phyloP scores from a whole-genome alignment of 2,329 filamentous ascomycete species.

The Paecilomyces variotii region DNA sequence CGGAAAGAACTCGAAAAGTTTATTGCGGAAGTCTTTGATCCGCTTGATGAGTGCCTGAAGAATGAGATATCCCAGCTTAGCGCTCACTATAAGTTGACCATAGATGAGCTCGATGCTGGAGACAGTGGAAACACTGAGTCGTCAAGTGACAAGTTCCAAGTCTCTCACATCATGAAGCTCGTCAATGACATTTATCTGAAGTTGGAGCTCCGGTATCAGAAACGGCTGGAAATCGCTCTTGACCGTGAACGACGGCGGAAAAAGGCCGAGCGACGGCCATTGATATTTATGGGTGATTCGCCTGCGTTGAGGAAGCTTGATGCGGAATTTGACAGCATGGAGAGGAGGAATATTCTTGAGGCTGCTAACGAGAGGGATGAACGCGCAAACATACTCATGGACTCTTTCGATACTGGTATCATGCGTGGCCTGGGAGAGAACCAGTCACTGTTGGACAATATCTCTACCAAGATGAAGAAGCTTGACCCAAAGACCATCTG shows the following conservation, averaged over 20 bases:
- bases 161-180: slow-evolving; percentile 38
- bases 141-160: slow-evolving; percentile 22
- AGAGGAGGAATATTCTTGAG: slow-evolving; percentile 43
- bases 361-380: slow-evolving; percentile 43
- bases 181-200: slow-evolving; percentile 39
- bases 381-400: slow-evolving; percentile 43
- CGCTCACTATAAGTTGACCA: slow-evolving; percentile 37
- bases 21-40: slow-evolving; percentile 42
- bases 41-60: slow-evolving; percentile 42
- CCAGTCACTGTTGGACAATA: slow-evolving; percentile 42
- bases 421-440: slow-evolving; percentile 44
- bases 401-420: slow-evolving; percentile 44
- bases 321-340: slow-evolving; percentile 43
- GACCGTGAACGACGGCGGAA: slow-evolving; percentile 49
- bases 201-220: slow-evolving; percentile 43
- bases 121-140: slow-evolving; percentile 27
- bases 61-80: slow-evolving; percentile 43
- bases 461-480: slow-evolving; percentile 36
- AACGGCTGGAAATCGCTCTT: slow-evolving; percentile 41
- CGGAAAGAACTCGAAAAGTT: slow-evolving; percentile 45
- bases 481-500: slow-evolving; percentile 26
- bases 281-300: slow-evolving; percentile 45
- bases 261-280: slow-evolving; percentile 45
- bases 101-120: slow-evolving; percentile 34
- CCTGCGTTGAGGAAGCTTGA: slow-evolving; percentile 42